Evolutionary conservation across 371 early-diverging fungal species (phyloP).

Genomic region (Umbelopsis sp.): DNA sequence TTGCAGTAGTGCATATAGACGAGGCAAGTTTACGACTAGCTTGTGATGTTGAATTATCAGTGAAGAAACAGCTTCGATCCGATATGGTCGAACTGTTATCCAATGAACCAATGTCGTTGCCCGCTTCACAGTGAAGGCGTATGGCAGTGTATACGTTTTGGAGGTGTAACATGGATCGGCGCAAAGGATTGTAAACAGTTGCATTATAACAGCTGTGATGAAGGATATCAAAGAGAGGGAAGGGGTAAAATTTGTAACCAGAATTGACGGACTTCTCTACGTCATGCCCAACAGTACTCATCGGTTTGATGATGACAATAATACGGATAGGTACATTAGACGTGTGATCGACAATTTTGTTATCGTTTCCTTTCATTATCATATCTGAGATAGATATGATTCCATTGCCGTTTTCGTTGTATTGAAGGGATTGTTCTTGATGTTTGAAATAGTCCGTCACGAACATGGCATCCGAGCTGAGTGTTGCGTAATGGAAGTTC

Average conservation of each 20-base stretch:
- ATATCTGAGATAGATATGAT: conserved; percentile 1
- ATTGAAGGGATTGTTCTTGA: not conserved
- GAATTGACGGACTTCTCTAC: not conserved
- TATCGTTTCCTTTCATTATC: not conserved
- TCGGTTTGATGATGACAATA: conserved; percentile 18
- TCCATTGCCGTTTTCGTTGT: not conserved
- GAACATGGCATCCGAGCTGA: not conserved
- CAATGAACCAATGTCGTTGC: not conserved
- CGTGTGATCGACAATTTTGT: not conserved
- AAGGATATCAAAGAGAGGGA: conserved; percentile 18
- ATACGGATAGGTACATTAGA: conserved; percentile 12
- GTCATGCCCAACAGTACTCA: not conserved
- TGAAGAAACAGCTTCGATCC: conserved; percentile 11
- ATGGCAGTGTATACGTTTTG: conserved; percentile 17
- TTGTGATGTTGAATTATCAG: not conserved
- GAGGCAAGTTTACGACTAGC: not conserved
- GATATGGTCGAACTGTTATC: conserved; percentile 10
- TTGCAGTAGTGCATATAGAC: not conserved
- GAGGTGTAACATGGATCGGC: conserved; percentile 18
- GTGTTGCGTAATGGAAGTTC: not conserved
- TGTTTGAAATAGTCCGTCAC: not conserved
- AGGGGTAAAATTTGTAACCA: conserved; percentile 16
- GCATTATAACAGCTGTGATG: conserved; percentile 21
- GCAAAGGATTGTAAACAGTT: conserved; percentile 13
- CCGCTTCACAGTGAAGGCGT: conserved; percentile 12